Percentiles rank a stretch among this genome's conserved stretches.
Conservation (phyloP, 306 rosid genomes). For the Bauhinia variegata region DNA sequence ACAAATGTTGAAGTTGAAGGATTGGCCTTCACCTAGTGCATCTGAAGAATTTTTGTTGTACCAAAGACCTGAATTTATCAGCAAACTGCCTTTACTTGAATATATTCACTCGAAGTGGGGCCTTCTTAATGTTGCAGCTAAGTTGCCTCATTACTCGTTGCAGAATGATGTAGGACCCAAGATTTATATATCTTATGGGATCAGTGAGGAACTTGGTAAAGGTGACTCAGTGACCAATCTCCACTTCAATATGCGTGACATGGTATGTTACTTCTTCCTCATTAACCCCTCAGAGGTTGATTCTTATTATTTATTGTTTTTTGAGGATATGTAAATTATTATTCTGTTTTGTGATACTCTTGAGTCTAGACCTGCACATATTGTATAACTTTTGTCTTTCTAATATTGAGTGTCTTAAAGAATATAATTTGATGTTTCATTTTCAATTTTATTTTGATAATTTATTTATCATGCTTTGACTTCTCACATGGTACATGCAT, state of each 20-base stretch:
- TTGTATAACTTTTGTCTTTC: slow-evolving; percentile 11
- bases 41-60: slow-evolving; percentile 92
- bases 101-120: slow-evolving; percentile 99
- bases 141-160: slow-evolving; percentile 96
- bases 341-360: slow-evolving; percentile 18
- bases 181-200: slow-evolving; percentile 85
- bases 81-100: slow-evolving; percentile 93
- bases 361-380: slow-evolving; percentile 15
- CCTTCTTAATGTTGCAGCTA: slow-evolving; percentile 98
- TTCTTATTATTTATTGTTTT: slow-evolving; percentile 19
- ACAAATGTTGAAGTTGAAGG: slow-evolving; percentile 79
- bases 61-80: slow-evolving; percentile 94
- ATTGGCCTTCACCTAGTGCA: slow-evolving; percentile 96
- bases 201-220: slow-evolving; percentile 64
- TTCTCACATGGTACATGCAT: slow-evolving; percentile 25
- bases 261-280: slow-evolving; percentile 64
- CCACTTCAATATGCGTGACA: slow-evolving; percentile 90
- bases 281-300: slow-evolving; percentile 7
- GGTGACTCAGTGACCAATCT: slow-evolving; percentile 86
- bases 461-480: slow-evolving; percentile 3
- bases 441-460: slow-evolving; percentile 16
- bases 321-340: neutral
- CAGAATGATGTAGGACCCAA: slow-evolving; percentile 98
- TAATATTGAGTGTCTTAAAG: slow-evolving; percentile 22
- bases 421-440: slow-evolving; percentile 29